phyloP scores from a whole-genome alignment of 1,284 basidiomycete species.

The Irpex sp. region DNA sequence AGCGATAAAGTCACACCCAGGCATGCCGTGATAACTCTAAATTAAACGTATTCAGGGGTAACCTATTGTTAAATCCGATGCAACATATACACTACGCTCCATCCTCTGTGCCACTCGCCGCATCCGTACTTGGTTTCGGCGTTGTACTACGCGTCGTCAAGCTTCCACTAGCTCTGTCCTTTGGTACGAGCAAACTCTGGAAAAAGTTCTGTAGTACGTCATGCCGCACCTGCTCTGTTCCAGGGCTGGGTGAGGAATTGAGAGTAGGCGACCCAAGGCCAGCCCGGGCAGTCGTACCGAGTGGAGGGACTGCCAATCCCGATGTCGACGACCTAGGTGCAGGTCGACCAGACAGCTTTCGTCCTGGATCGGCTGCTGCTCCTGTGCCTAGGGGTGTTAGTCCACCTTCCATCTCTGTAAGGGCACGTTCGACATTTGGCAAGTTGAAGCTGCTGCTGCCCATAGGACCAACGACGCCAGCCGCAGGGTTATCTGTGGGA shows the following conservation, averaged over 20 bases:
- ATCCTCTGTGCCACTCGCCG: constrained; percentile 2
- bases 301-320: constrained; percentile 19
- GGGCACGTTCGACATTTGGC: constrained; percentile 81
- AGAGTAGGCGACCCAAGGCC: constrained; percentile 38
- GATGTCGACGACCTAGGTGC: constrained; percentile 20
- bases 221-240: constrained; percentile 60
- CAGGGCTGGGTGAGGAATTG: constrained; percentile 40
- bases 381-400: constrained; percentile 22
- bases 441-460: constrained; percentile 79
- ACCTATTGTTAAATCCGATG: not conserved
- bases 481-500: constrained; percentile 52
- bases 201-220: constrained; percentile 87
- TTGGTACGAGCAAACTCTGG: constrained; percentile 71
- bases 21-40: not conserved
- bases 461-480: constrained; percentile 86
- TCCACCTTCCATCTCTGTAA: constrained; percentile 74
- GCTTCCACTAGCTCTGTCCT: constrained; percentile 42
- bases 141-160: not conserved
- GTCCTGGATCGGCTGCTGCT: constrained; percentile 19
- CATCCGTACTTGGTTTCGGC: not conserved
- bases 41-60: not conserved
- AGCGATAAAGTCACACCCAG: not conserved
- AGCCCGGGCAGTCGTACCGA: constrained; percentile 11
- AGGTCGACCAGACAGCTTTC: constrained; percentile 21
- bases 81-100: not conserved